phyloP scores from a whole-genome alignment of 2,329 filamentous ascomycete genomes.

The Trichoderma oligosporum region DNA sequence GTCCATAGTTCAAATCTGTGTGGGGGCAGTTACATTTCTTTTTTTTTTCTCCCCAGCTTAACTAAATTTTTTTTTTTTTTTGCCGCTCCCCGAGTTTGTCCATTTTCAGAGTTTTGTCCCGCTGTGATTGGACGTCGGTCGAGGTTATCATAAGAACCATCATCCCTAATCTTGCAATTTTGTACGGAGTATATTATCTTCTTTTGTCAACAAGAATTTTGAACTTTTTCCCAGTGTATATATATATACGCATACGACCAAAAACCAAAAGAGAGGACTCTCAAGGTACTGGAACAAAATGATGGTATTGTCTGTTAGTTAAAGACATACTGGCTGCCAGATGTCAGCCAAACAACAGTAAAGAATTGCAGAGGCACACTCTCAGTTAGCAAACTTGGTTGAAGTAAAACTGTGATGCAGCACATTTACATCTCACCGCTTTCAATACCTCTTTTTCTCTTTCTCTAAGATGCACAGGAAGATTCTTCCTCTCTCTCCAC shows the following conservation, averaged over 20 bases:
- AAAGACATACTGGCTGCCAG: background rate
- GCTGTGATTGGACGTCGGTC: no score
- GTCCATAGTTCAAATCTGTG: constrained; percentile 15
- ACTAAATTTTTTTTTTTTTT: background rate
- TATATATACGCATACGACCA: no score
- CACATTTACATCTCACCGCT: constrained; percentile 1
- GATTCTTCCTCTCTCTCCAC: background rate
- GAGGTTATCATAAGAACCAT: no score
- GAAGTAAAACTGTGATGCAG: background rate
- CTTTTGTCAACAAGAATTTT: no score
- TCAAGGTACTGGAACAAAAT: background rate
- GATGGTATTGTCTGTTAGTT: background rate
- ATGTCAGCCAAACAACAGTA: background rate
- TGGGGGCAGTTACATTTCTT: constrained; percentile 7
- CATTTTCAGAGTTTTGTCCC: background rate
- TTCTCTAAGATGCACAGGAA: background rate
- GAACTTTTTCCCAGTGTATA: no score
- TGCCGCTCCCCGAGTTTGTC: background rate
- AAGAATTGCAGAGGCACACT: background rate
- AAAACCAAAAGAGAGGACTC: no score
- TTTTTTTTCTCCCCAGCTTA: background rate
- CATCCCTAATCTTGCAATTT: no score
- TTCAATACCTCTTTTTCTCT: background rate
- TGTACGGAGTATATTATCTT: no score
- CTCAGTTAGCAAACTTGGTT: background rate